Conservation (phyloP, 2,329 filamentous ascomycete genomes). For the Penicillium sumatraense region DNA sequence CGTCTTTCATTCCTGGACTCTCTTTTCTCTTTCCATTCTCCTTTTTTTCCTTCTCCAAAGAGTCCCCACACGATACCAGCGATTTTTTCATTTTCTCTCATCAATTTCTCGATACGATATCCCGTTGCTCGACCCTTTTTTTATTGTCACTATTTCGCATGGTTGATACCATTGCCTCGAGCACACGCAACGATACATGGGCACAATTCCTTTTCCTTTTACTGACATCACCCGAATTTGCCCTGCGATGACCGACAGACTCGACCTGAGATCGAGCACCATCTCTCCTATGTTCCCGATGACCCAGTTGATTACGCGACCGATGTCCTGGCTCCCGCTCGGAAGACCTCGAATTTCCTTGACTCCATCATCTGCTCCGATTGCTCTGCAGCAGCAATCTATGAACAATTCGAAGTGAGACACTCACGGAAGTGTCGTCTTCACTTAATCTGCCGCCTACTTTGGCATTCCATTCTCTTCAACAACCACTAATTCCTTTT, state of each 20-base stretch:
- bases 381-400: not conserved
- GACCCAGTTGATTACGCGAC: conserved; percentile 8
- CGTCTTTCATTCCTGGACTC: conserved; percentile 22
- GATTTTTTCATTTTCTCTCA: conserved; percentile 13
- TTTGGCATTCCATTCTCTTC: conserved; percentile 32
- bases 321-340: conserved; percentile 6
- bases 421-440: conserved; percentile 6
- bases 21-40: conserved; percentile 1
- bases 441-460: conserved; percentile 33
- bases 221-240: not conserved
- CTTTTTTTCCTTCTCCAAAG: not conserved
- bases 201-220: conserved; percentile 13
- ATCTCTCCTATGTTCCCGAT: conserved; percentile 20
- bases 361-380: not conserved
- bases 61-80: conserved; percentile 16
- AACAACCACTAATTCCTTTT: conserved; percentile 29
- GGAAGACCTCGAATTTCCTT: conserved; percentile 5
- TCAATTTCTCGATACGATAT: conserved; percentile 14
- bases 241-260: conserved; percentile 9
- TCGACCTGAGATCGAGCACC: conserved; percentile 2
- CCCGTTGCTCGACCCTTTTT: conserved; percentile 8
- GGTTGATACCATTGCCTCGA: conserved; percentile 29
- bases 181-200: conserved; percentile 20
- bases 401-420: not conserved
- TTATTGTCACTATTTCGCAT: conserved; percentile 6